Conservation (phyloP, 1,139 yeast genomes). For the Yamadazyma sp. region DNA sequence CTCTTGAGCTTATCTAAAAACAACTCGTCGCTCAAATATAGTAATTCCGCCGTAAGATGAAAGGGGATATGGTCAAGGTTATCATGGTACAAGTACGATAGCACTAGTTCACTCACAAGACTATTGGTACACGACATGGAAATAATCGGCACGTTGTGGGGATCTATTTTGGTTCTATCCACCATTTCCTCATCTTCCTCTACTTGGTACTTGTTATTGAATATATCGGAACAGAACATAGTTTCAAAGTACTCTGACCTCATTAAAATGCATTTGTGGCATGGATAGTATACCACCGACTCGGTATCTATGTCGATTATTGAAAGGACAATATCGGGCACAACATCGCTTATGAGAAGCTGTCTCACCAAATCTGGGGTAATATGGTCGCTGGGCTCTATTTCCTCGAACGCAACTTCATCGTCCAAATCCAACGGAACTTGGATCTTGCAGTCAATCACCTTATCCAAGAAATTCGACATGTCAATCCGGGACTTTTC, state of each 20-base stretch:
- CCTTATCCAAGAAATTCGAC: constrained; percentile 35
- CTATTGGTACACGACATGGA: constrained; percentile 27
- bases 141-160: constrained; percentile 29
- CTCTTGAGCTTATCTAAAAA: constrained; percentile 63
- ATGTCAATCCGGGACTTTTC: constrained; percentile 50
- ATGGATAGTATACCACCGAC: constrained; percentile 50
- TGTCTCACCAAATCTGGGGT: constrained; percentile 14
- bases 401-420: constrained; percentile 33
- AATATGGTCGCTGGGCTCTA: constrained; percentile 22
- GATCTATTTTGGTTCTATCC: constrained; percentile 22
- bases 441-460: constrained; percentile 29
- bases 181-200: constrained; percentile 15
- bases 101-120: constrained; percentile 52
- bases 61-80: constrained; percentile 49
- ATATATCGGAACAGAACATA: constrained; percentile 56
- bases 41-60: constrained; percentile 50
- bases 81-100: constrained; percentile 63
- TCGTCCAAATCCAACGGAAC: constrained; percentile 15
- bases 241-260: constrained; percentile 66
- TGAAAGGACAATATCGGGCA: constrained; percentile 52
- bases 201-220: constrained; percentile 20
- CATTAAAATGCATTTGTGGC: constrained; percentile 58
- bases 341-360: constrained; percentile 25
- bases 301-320: constrained; percentile 32
- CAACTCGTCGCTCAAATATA: constrained; percentile 62